A percentile compares a stretch with the other conserved stretches of the same genome.
Conservation (phyloP, 176 grass and related monocot genomes). For the Cenchrus americanus region DNA sequence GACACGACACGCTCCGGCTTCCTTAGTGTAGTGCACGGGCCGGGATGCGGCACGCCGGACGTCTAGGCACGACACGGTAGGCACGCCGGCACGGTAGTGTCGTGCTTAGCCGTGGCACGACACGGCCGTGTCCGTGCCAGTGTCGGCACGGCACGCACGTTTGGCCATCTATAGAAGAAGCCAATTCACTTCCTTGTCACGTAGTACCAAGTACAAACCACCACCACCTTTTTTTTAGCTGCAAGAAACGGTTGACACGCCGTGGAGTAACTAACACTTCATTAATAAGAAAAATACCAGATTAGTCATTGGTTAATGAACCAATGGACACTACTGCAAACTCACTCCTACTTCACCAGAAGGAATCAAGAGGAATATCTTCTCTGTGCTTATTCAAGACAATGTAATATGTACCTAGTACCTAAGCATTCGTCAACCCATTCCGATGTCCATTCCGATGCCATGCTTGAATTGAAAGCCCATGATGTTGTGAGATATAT, state of each 20-base stretch:
- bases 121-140: no score
- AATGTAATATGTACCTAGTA: no score
- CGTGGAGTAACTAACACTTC: constrained; percentile 28
- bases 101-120: no score
- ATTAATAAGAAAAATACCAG: neutral
- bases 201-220: neutral
- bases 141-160: no score
- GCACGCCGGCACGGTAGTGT: no score
- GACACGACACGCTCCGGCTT: no score
- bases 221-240: neutral
- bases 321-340: neutral
- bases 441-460: neutral
- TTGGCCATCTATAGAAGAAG: no score
- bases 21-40: no score
- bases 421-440: neutral
- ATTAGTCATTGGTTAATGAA: neutral
- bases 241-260: constrained; percentile 1
- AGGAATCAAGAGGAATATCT: constrained; percentile 4
- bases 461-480: neutral
- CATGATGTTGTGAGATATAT: neutral
- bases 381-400: neutral
- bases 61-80: no score
- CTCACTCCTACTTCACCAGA: neutral
- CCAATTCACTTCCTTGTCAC: neutral
- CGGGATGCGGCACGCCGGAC: no score